A percentile compares a stretch with the other conserved stretches of the same genome.
These are phyloP conservation scores for Bryum argenteum DNA, from an alignment of 225 moss, liverwort and hornwort genomes.

Conservation along the genomic window DNA sequence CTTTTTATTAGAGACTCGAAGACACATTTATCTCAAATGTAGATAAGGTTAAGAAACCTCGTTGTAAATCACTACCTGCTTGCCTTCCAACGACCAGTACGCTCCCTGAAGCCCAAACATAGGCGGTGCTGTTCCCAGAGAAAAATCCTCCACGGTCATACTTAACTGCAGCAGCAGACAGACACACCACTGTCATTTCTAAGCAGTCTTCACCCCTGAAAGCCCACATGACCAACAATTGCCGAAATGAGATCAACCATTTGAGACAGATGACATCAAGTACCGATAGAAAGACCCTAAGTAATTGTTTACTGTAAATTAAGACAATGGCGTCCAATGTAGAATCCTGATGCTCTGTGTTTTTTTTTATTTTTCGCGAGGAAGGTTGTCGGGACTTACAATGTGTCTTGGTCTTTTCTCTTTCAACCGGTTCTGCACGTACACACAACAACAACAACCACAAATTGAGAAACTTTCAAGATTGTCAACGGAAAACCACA, in stretches of 20 bases:
- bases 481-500: conserved; percentile 15
- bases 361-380: not conserved
- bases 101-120: conserved; percentile 76
- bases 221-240: not conserved
- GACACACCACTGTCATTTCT: not conserved
- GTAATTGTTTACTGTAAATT: too few relatives aligned
- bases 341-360: too few relatives aligned
- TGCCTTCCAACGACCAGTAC: conserved; percentile 84
- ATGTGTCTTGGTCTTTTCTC: conserved; percentile 84
- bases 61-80: conserved; percentile 60
- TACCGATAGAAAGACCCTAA: too few relatives aligned
- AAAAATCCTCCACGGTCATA: conserved; percentile 85
- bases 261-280: too few relatives aligned
- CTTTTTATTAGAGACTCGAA: too few relatives aligned
- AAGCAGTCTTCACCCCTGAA: not conserved
- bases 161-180: conserved; percentile 62
- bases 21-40: too few relatives aligned
- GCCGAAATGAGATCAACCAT: not conserved
- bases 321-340: too few relatives aligned
- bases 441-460: conserved; percentile 26
- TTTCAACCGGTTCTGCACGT: conserved; percentile 76
- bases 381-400: conserved; percentile 51
- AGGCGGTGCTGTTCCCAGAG: conserved; percentile 86
- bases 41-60: too few relatives aligned
- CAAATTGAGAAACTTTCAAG: conserved; percentile 19